Conservation (phyloP, 176 grass and related monocot species). For the Raddia distichophylla region DNA sequence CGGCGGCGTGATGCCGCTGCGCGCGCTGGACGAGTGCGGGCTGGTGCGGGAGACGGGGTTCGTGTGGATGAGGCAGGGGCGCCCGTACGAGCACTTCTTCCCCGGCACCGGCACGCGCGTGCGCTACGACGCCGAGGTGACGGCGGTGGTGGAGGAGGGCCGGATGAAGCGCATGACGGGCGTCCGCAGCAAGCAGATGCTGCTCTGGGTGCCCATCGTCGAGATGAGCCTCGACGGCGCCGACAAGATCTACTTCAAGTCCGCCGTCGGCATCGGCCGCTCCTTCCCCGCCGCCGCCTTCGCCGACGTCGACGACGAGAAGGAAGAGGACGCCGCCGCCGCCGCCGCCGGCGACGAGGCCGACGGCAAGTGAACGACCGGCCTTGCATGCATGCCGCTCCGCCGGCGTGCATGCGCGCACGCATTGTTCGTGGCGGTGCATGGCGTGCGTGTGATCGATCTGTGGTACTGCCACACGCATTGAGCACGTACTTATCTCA, state of each 20-base stretch:
- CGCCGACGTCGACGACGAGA: conserved; percentile 57
- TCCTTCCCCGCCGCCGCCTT: conserved; percentile 77
- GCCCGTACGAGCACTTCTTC: conserved; percentile 86
- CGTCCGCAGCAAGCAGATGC: conserved; percentile 77
- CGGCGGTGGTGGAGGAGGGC: conserved; percentile 78
- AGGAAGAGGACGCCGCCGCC: not conserved
- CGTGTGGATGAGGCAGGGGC: conserved; percentile 91
- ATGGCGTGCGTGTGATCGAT: not conserved
- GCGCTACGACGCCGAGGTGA: conserved; percentile 80
- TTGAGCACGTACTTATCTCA: not conserved
- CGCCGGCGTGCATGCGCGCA: not conserved
- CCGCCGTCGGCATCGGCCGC: conserved; percentile 67
- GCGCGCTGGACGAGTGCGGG: conserved; percentile 75
- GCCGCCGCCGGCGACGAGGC: not conserved
- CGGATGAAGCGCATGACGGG: conserved; percentile 93
- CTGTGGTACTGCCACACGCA: not conserved
- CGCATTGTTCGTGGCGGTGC: not conserved
- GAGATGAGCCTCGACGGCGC: conserved; percentile 76
- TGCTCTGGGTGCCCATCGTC: conserved; percentile 90
- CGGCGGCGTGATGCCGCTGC: conserved; percentile 77
- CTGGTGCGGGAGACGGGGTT: conserved; percentile 81
- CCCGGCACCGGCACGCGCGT: conserved; percentile 58
- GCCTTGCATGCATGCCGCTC: not conserved
- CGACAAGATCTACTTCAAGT: conserved; percentile 83
- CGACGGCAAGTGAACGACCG: too few relatives aligned